A percentile compares a stretch with the other conserved stretches of the same genome.
Conservation (phyloP, 2,329 filamentous ascomycete species). For the Parascedosporium putredinis region DNA sequence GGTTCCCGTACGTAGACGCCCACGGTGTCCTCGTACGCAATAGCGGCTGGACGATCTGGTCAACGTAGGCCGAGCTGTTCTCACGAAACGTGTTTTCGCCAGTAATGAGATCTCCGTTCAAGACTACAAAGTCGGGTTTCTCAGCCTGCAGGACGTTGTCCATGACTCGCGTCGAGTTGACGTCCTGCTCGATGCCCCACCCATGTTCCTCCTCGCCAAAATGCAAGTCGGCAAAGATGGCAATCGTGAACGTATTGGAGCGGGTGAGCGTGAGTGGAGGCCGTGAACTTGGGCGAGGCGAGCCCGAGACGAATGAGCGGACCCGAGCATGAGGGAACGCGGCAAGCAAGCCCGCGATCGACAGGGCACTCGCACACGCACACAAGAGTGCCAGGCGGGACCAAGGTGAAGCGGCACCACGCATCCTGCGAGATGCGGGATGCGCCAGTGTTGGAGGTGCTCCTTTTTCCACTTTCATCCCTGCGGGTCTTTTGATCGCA, state of each 20-base stretch:
- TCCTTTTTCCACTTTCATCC: too few species aligned
- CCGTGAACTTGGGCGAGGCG: too few species aligned
- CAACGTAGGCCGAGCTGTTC: constrained; percentile 46
- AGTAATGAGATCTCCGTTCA: constrained; percentile 64
- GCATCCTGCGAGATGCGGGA: too few species aligned
- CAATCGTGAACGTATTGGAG: constrained; percentile 39
- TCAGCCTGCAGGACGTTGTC: constrained; percentile 47
- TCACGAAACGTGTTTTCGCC: constrained; percentile 49
- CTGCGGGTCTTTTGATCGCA: too few species aligned
- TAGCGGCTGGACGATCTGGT: constrained; percentile 48
- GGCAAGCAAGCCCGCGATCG: too few species aligned
- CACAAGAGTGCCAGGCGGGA: too few species aligned
- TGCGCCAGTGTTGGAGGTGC: too few species aligned
- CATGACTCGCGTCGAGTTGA: constrained; percentile 46
- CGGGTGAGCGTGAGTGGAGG: constrained; percentile 23
- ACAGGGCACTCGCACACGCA: too few species aligned
- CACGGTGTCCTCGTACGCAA: constrained; percentile 44
- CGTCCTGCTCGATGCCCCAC: constrained; percentile 43
- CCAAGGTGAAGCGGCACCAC: too few species aligned
- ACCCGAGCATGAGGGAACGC: too few species aligned
- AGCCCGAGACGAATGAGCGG: too few species aligned
- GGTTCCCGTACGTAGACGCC: constrained; percentile 63
- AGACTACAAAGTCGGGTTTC: constrained; percentile 47
- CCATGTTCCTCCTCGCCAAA: constrained; percentile 46
- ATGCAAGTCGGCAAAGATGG: constrained; percentile 60